Conservation (phyloP, 148 eudicot species). For the Arctostaphylos glauca region DNA sequence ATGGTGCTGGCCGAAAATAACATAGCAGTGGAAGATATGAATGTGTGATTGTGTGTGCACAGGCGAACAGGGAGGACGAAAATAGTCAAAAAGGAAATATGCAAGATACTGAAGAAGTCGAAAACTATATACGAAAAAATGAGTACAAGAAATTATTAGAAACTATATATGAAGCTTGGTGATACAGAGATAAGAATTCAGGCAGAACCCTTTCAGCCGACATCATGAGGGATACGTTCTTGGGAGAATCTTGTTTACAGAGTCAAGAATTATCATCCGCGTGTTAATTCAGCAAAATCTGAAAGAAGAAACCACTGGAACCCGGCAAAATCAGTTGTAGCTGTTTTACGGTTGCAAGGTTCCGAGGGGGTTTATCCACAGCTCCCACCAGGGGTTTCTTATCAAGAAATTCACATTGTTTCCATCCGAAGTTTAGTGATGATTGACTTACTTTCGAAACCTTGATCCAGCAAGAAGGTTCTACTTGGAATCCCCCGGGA, state of each 20-base stretch:
- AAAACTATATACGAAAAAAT: background rate
- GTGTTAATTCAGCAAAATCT: background rate
- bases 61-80: background rate
- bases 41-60: no score
- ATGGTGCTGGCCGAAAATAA: background rate
- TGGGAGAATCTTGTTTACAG: background rate
- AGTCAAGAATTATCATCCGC: background rate
- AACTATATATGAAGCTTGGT: background rate
- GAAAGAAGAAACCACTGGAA: slow-evolving; percentile 1
- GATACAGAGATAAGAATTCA: background rate
- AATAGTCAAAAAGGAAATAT: background rate
- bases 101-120: background rate
- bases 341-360: background rate
- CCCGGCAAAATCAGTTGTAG: background rate
- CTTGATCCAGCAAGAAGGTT: slow-evolving; percentile 37
- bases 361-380: background rate
- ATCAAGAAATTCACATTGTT: background rate
- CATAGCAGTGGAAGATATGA: background rate
- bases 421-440: background rate
- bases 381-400: background rate
- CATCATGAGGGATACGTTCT: background rate
- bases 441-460: background rate
- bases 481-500: slow-evolving; percentile 50
- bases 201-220: background rate
- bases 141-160: background rate